Evolutionary conservation across 805 yeast species (phyloP).

Genomic region (Yamadazyma takamatsuzukensis): DNA sequence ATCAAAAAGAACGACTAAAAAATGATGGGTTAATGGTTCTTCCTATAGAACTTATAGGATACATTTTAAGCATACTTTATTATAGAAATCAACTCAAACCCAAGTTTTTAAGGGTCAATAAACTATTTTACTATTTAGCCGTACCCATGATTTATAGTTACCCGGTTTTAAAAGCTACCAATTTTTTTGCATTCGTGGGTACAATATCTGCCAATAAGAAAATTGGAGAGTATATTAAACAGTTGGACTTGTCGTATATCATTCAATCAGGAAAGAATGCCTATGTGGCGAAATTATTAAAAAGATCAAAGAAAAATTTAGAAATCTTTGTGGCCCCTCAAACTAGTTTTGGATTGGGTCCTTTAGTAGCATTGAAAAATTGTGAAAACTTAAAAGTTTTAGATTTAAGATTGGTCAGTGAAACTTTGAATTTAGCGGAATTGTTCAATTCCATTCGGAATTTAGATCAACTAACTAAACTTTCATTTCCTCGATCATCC

Average conservation of each 20-base stretch:
- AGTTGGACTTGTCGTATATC: conserved; percentile 71
- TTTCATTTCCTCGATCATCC: conserved; percentile 88
- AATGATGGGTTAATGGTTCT: conserved; percentile 19
- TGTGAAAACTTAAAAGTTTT: conserved; percentile 63
- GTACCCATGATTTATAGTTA: conserved; percentile 61
- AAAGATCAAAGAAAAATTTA: conserved; percentile 67
- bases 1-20: conserved; percentile 12
- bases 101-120: conserved; percentile 57
- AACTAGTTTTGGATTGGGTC: conserved; percentile 89
- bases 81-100: conserved; percentile 33
- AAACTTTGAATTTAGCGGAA: conserved; percentile 79
- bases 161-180: conserved; percentile 63
- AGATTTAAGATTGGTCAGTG: conserved; percentile 84
- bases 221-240: conserved; percentile 58
- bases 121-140: conserved; percentile 55
- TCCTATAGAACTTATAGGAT: conserved; percentile 33
- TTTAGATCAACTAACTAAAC: conserved; percentile 59
- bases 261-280: conserved; percentile 93
- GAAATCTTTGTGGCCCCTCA: conserved; percentile 85
- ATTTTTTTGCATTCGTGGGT: conserved; percentile 72
- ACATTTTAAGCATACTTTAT: conserved; percentile 28
- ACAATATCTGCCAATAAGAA: conserved; percentile 47
- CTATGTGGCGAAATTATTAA: conserved; percentile 73
- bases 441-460: conserved; percentile 70
- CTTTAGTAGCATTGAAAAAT: conserved; percentile 72